A percentile compares a stretch with the other conserved stretches of the same genome.
Evolutionary conservation across 2,329 filamentous ascomycete species (phyloP).

Genomic region (Paradendryphiella salina): DNA sequence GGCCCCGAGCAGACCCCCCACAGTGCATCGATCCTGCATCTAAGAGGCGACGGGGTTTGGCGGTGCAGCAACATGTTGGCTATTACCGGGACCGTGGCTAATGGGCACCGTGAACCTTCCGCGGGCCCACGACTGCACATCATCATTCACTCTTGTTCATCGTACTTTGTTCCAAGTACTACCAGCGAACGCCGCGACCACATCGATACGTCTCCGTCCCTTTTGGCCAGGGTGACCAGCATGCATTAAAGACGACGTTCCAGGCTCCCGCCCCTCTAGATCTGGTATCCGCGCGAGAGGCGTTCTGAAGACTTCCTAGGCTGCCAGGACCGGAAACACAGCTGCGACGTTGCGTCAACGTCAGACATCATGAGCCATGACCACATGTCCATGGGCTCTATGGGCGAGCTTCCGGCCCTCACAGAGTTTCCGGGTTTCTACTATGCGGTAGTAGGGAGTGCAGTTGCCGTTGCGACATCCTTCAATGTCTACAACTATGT

Average conservation of each 20-base stretch:
- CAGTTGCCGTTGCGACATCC: constrained; percentile 50
- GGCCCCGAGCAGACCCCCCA: constrained; percentile 11
- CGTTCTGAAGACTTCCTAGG: neutral
- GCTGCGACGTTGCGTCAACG: constrained; percentile 2
- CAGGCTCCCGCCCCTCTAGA: neutral
- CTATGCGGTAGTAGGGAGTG: constrained; percentile 56
- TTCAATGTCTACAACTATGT: constrained; percentile 54
- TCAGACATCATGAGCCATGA: constrained; percentile 31
- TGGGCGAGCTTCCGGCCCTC: constrained; percentile 52
- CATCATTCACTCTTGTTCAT: neutral
- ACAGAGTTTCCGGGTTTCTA: constrained; percentile 57
- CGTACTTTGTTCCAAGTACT: neutral
- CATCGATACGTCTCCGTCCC: neutral
- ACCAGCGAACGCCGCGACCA: neutral
- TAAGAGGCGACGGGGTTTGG: constrained; percentile 8
- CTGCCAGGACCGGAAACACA: constrained; percentile 3
- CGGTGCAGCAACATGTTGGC: constrained; percentile 20
- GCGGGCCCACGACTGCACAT: neutral
- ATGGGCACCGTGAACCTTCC: constrained; percentile 5
- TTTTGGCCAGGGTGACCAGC: neutral
- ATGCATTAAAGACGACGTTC: constrained; percentile 7
- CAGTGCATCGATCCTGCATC: constrained; percentile 15
- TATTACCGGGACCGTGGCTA: constrained; percentile 19
- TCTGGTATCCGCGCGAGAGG: neutral
- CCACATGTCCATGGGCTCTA: constrained; percentile 42